Evolutionary conservation across 2,329 filamentous ascomycete genomes (phyloP).

Genomic region (Xylariomycetidae sp.): DNA sequence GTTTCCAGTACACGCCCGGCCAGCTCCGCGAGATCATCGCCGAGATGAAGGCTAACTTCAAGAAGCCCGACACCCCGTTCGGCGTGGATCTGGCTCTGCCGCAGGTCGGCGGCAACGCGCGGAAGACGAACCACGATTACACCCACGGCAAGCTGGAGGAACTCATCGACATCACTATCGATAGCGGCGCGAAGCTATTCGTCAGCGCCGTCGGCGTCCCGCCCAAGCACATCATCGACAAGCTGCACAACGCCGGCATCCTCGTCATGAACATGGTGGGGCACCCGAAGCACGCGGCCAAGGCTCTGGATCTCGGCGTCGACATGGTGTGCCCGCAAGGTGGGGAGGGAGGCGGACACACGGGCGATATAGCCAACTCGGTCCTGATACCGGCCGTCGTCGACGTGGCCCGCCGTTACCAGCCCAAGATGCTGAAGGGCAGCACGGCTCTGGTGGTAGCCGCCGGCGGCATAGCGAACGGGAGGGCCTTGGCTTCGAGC

Average conservation of each 20-base stretch:
- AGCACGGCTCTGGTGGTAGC: constrained; percentile 75
- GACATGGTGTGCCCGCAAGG: constrained; percentile 92
- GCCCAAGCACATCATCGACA: constrained; percentile 65
- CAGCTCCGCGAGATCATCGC: constrained; percentile 77
- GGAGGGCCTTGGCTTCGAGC: constrained; percentile 71
- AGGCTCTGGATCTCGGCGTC: constrained; percentile 80
- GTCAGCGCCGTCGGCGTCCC: constrained; percentile 87
- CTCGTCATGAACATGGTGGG: constrained; percentile 98
- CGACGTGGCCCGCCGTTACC: constrained; percentile 72
- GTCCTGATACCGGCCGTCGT: constrained; percentile 84
- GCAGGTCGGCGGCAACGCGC: constrained; percentile 76
- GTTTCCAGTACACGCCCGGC: constrained; percentile 65
- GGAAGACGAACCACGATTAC: constrained; percentile 95
- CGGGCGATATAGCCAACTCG: constrained; percentile 79
- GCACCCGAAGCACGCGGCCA: constrained; percentile 83
- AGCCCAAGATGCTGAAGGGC: constrained; percentile 64
- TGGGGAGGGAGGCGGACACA: constrained; percentile 90
- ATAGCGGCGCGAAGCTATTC: constrained; percentile 79
- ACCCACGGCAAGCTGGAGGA: constrained; percentile 84
- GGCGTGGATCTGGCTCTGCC: constrained; percentile 89
- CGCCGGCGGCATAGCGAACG: constrained; percentile 82
- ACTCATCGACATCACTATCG: constrained; percentile 80
- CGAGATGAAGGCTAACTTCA: constrained; percentile 75
- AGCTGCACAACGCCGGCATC: constrained; percentile 74
- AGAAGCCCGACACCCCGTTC: constrained; percentile 68